Evolutionary conservation across 176 grass and related monocot species (phyloP).

Genomic region (Pontederia paniculata): DNA sequence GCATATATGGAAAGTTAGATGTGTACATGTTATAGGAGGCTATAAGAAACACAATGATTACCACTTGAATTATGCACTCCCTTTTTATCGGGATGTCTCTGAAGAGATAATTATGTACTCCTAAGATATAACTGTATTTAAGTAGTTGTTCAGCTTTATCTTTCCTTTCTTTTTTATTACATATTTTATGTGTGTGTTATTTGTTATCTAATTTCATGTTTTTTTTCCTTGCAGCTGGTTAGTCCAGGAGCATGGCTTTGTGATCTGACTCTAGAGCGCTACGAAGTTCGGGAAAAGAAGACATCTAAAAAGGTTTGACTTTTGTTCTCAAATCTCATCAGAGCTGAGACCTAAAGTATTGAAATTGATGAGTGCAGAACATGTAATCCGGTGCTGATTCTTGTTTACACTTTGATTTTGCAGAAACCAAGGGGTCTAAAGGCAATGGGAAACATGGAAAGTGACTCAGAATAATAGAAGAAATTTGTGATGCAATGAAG

Average conservation of each 20-base stretch:
- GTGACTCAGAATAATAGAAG: slow-evolving; percentile 52
- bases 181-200: background rate
- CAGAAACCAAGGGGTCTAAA: slow-evolving; percentile 81
- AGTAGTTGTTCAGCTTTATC: too few relatives aligned
- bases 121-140: too few relatives aligned
- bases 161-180: background rate
- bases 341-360: background rate
- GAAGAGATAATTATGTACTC: too few relatives aligned
- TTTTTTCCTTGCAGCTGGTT: slow-evolving; percentile 36
- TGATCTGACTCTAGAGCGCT: slow-evolving; percentile 79
- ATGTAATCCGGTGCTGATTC: background rate
- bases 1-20: too few relatives aligned
- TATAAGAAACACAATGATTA: too few relatives aligned
- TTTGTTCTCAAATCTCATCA: background rate
- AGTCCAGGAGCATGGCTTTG: slow-evolving; percentile 84
- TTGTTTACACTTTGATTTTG: slow-evolving; percentile 4
- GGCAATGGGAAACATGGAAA: slow-evolving; percentile 86
- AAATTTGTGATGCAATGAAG: slow-evolving; percentile 4
- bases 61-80: too few relatives aligned
- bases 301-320: slow-evolving; percentile 61
- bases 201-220: background rate
- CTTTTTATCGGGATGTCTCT: too few relatives aligned
- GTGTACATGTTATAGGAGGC: too few relatives aligned
- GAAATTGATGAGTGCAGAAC: background rate
- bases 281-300: slow-evolving; percentile 95